Conservation (phyloP, 2,329 filamentous ascomycete genomes). For the Apiospora phragmitis region DNA sequence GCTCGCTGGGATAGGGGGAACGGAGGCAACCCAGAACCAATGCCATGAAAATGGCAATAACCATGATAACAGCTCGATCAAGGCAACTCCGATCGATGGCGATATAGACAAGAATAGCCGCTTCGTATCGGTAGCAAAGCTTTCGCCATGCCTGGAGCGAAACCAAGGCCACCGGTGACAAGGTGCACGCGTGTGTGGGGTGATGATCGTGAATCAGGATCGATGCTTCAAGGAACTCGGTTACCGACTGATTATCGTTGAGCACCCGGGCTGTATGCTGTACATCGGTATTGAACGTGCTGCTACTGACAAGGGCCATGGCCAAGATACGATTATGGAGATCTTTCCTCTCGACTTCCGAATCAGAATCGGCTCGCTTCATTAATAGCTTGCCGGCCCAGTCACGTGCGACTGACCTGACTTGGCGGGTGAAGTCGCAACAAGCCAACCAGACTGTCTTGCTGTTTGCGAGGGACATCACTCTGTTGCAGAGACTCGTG, state of each 20-base stretch:
- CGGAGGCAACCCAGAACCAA: too few relatives aligned
- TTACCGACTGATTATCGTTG: not conserved
- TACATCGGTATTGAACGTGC: not conserved
- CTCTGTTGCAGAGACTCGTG: not conserved
- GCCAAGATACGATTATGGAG: not conserved
- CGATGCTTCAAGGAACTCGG: not conserved
- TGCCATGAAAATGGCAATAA: not conserved
- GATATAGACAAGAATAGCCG: not conserved
- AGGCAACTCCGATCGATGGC: not conserved
- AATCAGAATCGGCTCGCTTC: not conserved
- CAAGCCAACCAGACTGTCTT: constrained; percentile 9
- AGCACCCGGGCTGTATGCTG: not conserved
- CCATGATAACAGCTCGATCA: not conserved
- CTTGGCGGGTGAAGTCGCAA: not conserved
- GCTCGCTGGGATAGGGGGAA: too few relatives aligned
- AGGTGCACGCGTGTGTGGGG: not conserved
- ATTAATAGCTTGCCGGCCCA: not conserved
- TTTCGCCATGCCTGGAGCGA: not conserved
- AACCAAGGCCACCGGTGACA: not conserved
- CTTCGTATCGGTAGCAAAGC: not conserved
- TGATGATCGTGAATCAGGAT: not conserved
- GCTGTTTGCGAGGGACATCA: constrained; percentile 10
- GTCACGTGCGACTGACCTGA: not conserved
- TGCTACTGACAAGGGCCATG: not conserved
- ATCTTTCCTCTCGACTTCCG: not conserved